Conservation (phyloP, 805 yeast species). For the Wickerhamomyces bovis region DNA sequence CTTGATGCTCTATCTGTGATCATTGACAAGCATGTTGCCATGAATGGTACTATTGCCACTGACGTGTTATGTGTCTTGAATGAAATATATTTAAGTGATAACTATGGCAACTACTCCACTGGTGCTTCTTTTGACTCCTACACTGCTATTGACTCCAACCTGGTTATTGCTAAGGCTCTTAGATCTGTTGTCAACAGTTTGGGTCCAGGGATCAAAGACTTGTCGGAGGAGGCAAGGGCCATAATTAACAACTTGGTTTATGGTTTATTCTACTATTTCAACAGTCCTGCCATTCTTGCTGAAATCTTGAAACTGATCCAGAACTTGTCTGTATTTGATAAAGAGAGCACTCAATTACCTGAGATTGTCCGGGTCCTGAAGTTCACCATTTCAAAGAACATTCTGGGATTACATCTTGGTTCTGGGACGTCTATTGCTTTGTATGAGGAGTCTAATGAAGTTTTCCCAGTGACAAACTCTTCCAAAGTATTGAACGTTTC, state of each 20-base stretch:
- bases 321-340: conserved; percentile 43
- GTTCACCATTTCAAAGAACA: conserved; percentile 25
- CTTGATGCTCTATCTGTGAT: conserved; percentile 51
- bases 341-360: conserved; percentile 25
- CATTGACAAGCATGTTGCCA: conserved; percentile 48
- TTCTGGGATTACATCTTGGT: conserved; percentile 25
- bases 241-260: conserved; percentile 32
- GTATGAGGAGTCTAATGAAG: conserved; percentile 33
- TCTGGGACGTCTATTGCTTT: conserved; percentile 28
- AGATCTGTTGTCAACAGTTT: conserved; percentile 41
- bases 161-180: conserved; percentile 37
- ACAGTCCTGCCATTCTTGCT: conserved; percentile 25
- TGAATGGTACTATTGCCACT: conserved; percentile 38
- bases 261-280: conserved; percentile 28
- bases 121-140: conserved; percentile 25
- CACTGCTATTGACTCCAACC: conserved; percentile 37
- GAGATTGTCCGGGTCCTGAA: conserved; percentile 28
- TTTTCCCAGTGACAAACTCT: conserved; percentile 43
- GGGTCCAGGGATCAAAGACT: conserved; percentile 49
- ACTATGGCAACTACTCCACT: conserved; percentile 42
- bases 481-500: conserved; percentile 36
- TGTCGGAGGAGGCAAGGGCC: conserved; percentile 25
- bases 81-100: conserved; percentile 37
- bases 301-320: conserved; percentile 39
- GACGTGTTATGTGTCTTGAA: conserved; percentile 37